Conservation (phyloP, 2,329 filamentous ascomycete genomes). For the Paecilomyces formosus region DNA sequence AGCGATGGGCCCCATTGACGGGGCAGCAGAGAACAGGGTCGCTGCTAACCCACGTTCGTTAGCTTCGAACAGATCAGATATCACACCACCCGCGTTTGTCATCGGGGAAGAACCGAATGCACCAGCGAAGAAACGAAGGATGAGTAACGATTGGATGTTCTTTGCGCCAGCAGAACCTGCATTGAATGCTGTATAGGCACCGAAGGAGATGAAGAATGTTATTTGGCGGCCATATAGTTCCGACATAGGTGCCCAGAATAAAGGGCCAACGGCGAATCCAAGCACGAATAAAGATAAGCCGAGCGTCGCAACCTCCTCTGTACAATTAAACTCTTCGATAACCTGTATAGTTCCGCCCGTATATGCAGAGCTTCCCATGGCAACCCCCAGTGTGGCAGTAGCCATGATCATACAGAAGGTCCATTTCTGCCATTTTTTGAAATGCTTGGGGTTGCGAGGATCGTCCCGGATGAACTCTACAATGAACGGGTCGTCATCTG, state of each 20-base stretch:
- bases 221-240: conserved; percentile 41
- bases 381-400: not conserved
- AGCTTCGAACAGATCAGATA: conserved; percentile 39
- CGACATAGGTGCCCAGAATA: conserved; percentile 36
- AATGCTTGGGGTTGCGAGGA: not conserved
- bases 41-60: conserved; percentile 36
- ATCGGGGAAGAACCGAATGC: conserved; percentile 37
- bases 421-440: not conserved
- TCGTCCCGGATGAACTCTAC: not conserved
- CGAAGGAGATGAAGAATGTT: conserved; percentile 37
- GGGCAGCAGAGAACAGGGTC: conserved; percentile 34
- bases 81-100: conserved; percentile 41
- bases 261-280: conserved; percentile 28
- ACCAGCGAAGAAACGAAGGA: conserved; percentile 44
- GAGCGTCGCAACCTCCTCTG: conserved; percentile 38
- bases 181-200: conserved; percentile 24
- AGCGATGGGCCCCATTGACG: conserved; percentile 41
- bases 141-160: conserved; percentile 17
- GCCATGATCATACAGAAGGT: not conserved
- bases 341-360: not conserved
- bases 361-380: not conserved
- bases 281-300: conserved; percentile 41
- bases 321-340: conserved; percentile 18
- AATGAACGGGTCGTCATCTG: not conserved
- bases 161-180: conserved; percentile 37